Percentiles rank a stretch among this genome's conserved stretches.
Conservation (phyloP, 805 yeast species). For the Cyberlindnera bimundalis region DNA sequence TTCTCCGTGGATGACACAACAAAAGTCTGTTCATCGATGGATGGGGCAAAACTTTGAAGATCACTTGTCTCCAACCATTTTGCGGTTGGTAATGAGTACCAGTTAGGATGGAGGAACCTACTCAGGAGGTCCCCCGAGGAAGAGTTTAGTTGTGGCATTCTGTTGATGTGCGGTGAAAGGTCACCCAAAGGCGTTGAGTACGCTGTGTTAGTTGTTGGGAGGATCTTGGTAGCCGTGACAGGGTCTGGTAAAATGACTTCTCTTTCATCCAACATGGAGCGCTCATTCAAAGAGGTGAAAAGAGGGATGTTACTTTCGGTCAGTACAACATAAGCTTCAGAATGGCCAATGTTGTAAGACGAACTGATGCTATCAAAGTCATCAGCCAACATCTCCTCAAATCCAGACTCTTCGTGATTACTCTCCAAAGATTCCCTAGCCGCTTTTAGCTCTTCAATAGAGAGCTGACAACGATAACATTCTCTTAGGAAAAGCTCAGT, state of each 20-base stretch:
- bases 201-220: constrained; percentile 43
- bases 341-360: constrained; percentile 46
- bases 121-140: constrained; percentile 50
- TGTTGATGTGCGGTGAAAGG: constrained; percentile 23
- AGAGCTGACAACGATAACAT: constrained; percentile 38
- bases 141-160: constrained; percentile 19
- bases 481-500: constrained; percentile 65
- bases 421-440: constrained; percentile 10
- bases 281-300: constrained; percentile 68
- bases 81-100: constrained; percentile 62
- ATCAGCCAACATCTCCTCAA: constrained; percentile 39
- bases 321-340: constrained; percentile 61
- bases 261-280: constrained; percentile 74
- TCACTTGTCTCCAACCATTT: constrained; percentile 56
- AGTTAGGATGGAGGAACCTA: constrained; percentile 55
- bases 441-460: constrained; percentile 9
- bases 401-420: constrained; percentile 24
- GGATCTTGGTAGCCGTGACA: constrained; percentile 60
- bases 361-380: constrained; percentile 62
- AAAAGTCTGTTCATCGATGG: constrained; percentile 54
- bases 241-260: constrained; percentile 65
- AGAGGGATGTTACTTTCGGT: constrained; percentile 69
- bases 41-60: constrained; percentile 62
- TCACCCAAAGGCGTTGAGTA: constrained; percentile 29
- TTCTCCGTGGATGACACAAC: constrained; percentile 49